Evolutionary conservation across 495 filamentous ascomycete genomes (phyloP).

Genomic region (Evernia prunastri): DNA sequence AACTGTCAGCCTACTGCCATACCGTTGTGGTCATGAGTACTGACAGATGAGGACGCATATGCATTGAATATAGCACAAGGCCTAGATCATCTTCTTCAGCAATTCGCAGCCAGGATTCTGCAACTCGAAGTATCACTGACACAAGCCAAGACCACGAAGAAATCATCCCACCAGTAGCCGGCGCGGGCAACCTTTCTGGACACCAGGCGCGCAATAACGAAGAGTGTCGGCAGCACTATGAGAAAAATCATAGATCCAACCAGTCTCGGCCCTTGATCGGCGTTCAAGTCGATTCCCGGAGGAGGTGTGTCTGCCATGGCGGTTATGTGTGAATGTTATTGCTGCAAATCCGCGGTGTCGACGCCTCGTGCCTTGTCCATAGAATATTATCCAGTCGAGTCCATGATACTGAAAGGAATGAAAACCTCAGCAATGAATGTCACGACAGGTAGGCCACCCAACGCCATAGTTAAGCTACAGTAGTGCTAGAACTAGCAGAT

Average conservation of each 20-base stretch:
- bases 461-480: background rate
- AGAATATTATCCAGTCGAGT: background rate
- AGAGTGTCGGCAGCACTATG: slow-evolving; percentile 23
- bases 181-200: slow-evolving; percentile 20
- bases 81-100: background rate
- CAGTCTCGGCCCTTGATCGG: slow-evolving; percentile 19
- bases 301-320: slow-evolving; percentile 12
- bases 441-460: background rate
- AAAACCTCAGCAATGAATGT: background rate
- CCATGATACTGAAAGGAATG: background rate
- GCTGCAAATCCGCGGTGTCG: background rate
- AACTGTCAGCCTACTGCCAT: background rate
- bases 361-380: background rate
- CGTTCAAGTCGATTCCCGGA: slow-evolving; percentile 18
- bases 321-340: background rate
- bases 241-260: slow-evolving; percentile 16
- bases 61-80: slow-evolving; percentile 18
- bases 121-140: background rate
- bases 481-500: background rate
- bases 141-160: slow-evolving; percentile 18
- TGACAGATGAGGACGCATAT: slow-evolving; percentile 15
- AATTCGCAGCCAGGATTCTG: background rate
- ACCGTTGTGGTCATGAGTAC: background rate
- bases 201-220: slow-evolving; percentile 17
- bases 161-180: slow-evolving; percentile 26